Evolutionary conservation across 257 asterid species (phyloP).

Genomic region (Solanum piurae): DNA sequence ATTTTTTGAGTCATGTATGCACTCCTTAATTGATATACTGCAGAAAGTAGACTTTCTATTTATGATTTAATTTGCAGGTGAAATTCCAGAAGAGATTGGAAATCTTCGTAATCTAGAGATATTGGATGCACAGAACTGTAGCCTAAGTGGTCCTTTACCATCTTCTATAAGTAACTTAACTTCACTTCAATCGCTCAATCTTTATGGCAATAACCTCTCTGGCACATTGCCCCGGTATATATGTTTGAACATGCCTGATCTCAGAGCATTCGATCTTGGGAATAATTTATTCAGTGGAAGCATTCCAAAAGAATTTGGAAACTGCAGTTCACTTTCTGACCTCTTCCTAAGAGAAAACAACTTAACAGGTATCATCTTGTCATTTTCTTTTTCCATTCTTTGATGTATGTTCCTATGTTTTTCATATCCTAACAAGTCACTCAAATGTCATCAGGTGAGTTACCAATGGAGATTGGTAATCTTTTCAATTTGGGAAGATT

Average conservation of each 20-base stretch:
- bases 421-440: not conserved
- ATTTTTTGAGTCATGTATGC: not conserved
- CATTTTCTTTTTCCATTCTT: not conserved
- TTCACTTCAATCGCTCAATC: conserved; percentile 7
- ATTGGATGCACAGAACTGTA: conserved; percentile 6
- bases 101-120: conserved; percentile 1
- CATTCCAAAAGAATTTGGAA: conserved; percentile 18
- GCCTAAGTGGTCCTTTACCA: conserved; percentile 15
- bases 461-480: not conserved
- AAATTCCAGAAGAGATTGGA: conserved; percentile 10
- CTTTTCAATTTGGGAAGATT: not conserved
- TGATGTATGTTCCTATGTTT: not conserved
- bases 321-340: conserved; percentile 11
- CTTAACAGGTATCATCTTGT: conserved; percentile 2
- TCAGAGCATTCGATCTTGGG: not conserved
- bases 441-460: not conserved
- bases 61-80: conserved; percentile 4
- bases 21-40: not conserved
- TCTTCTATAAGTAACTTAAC: conserved; percentile 14
- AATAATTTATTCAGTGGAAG: conserved; percentile 7
- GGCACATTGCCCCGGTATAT: conserved; percentile 11
- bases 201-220: conserved; percentile 8
- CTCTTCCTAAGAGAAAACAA: conserved; percentile 7
- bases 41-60: not conserved
- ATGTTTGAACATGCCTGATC: conserved; percentile 10